These are phyloP conservation scores for Ganoderma sinense DNA, from an alignment of 1,284 basidiomycete genomes.

Conservation along the genomic window DNA sequence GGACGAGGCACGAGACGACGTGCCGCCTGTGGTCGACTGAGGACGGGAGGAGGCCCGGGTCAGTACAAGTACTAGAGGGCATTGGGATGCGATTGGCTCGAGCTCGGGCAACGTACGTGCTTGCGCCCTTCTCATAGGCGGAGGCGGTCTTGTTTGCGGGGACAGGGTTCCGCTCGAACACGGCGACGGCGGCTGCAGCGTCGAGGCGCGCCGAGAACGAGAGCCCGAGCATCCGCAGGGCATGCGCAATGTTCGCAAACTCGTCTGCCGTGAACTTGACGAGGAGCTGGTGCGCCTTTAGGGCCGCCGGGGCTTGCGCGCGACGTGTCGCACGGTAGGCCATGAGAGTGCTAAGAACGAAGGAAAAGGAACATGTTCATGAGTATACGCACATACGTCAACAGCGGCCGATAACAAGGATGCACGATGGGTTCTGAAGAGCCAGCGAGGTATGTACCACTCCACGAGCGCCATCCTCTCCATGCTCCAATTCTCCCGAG, in stretches of 20 bases:
- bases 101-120: neutral
- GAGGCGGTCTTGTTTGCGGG: neutral
- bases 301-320: neutral
- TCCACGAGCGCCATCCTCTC: too few relatives aligned
- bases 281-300: neutral
- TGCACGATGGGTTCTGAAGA: too few relatives aligned
- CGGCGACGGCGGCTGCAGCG: neutral
- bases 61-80: neutral
- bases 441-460: too few relatives aligned
- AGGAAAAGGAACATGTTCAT: too few relatives aligned
- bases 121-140: neutral
- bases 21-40: neutral
- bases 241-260: neutral
- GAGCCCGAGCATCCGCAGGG: neutral
- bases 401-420: neutral
- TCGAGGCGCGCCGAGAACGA: neutral
- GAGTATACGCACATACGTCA: neutral
- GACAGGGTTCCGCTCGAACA: neutral
- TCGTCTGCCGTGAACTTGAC: neutral
- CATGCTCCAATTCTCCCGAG: too few relatives aligned
- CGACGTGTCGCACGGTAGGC: neutral
- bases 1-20: neutral
- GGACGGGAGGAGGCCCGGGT: neutral
- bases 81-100: neutral
- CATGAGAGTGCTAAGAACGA: neutral